Conservation (phyloP, 179 eudicot genomes). For the Carnegiea gigantea region DNA sequence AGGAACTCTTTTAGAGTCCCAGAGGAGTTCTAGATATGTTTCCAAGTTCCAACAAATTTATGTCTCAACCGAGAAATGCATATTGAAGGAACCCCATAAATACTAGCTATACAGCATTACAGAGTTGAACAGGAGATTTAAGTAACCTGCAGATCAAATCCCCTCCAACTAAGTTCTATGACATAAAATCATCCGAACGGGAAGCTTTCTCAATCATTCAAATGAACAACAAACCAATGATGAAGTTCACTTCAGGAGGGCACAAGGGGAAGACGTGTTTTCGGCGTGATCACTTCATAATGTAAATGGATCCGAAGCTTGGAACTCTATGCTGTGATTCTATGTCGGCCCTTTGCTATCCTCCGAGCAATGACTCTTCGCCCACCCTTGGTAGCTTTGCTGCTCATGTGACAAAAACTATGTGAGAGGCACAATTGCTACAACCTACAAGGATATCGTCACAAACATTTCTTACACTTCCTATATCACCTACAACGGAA, state of each 20-base stretch:
- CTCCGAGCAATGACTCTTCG: constrained; percentile 83
- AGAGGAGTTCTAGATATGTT: neutral
- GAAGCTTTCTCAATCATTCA: constrained; percentile 10
- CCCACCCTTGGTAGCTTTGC: constrained; percentile 94
- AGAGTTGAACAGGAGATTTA: neutral
- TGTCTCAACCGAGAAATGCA: neutral
- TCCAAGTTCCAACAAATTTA: neutral
- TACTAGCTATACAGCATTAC: constrained; percentile 7
- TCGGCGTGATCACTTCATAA: neutral
- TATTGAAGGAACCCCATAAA: neutral
- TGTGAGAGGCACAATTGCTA: constrained; percentile 1
- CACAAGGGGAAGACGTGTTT: neutral
- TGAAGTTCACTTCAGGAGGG: constrained; percentile 2
- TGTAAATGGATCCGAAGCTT: neutral
- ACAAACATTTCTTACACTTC: too few relatives aligned
- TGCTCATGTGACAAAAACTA: constrained; percentile 32
- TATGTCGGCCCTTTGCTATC: constrained; percentile 86
- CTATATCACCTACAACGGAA: too few relatives aligned
- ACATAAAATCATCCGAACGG: neutral
- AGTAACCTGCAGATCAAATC: neutral
- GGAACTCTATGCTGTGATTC: constrained; percentile 89
- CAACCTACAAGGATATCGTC: neutral
- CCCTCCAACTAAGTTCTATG: neutral
- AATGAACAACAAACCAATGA: neutral
- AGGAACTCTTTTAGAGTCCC: too few relatives aligned